Conservation (phyloP, 83 land plant species). For the Diphasiastrum complanatum region DNA sequence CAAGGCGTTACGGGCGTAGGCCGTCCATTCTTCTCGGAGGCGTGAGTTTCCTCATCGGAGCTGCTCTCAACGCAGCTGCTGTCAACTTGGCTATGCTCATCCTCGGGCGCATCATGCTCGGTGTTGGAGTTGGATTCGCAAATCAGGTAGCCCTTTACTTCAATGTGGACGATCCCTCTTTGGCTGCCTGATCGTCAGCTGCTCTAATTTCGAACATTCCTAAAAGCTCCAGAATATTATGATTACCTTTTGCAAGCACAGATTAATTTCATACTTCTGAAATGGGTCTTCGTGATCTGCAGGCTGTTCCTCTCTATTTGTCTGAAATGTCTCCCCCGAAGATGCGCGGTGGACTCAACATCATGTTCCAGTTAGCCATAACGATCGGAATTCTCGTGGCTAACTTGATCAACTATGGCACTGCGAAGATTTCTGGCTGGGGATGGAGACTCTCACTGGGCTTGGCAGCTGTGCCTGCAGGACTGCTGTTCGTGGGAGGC, state of each 20-base stretch:
- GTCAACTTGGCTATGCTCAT: conserved; percentile 15
- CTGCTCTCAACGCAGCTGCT: conserved; percentile 8
- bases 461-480: conserved; percentile 16
- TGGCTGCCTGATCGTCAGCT: too few relatives aligned
- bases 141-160: conserved; percentile 8
- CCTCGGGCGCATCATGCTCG: conserved; percentile 6
- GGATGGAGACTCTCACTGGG: conserved; percentile 29
- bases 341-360: conserved; percentile 18
- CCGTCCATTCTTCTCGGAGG: conserved; percentile 14
- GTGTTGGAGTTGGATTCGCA: conserved; percentile 14
- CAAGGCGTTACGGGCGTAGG: conserved; percentile 2
- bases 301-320: conserved; percentile 13
- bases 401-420: conserved; percentile 17
- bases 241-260: too few relatives aligned
- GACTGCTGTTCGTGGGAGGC: conserved; percentile 1
- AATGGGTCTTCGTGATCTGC: background rate
- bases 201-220: too few relatives aligned
- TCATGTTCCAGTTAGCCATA: conserved; percentile 23
- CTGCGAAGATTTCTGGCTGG: conserved; percentile 18
- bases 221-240: too few relatives aligned
- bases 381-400: conserved; percentile 23
- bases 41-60: conserved; percentile 5
- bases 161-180: too few relatives aligned
- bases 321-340: conserved; percentile 21
- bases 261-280: too few relatives aligned